Conservation (phyloP, 179 eudicot genomes). For the Patellifolia procumbens region DNA sequence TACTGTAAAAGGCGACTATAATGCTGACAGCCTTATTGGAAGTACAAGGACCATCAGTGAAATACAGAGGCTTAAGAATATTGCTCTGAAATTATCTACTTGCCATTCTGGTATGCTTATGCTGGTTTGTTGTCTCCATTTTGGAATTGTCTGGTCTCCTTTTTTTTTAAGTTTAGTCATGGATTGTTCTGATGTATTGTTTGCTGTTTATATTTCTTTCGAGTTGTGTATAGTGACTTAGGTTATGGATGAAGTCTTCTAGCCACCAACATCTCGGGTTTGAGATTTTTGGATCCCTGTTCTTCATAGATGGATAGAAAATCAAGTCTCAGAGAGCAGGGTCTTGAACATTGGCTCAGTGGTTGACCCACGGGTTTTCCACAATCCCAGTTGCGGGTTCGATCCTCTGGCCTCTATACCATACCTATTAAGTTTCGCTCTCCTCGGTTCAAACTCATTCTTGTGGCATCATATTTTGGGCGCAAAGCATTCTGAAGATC, state of each 20-base stretch:
- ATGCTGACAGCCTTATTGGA: conserved; percentile 20
- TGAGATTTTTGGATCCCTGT: neutral
- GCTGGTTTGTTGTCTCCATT: neutral
- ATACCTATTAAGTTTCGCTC: neutral
- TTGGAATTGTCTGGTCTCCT: neutral
- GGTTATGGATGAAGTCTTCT: neutral
- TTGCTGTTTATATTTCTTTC: neutral
- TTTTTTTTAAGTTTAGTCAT: neutral
- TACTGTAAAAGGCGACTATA: conserved; percentile 26
- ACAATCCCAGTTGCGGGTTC: neutral
- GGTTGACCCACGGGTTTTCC: neutral
- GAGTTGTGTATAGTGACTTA: conserved; percentile 1
- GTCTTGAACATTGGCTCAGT: neutral
- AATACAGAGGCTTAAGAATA: conserved; percentile 54
- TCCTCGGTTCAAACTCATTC: neutral
- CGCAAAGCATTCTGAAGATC: neutral
- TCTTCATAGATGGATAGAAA: neutral
- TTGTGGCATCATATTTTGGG: neutral
- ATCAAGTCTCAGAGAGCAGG: neutral
- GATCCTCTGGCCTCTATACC: neutral
- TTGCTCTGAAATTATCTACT: conserved; percentile 47
- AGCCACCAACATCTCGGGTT: neutral
- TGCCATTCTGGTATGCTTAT: conserved; percentile 47
- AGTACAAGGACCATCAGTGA: conserved; percentile 30
- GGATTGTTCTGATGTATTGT: neutral